phyloP scores from a whole-genome alignment of 129 eudicot genomes.

The Escallonia rubra region DNA sequence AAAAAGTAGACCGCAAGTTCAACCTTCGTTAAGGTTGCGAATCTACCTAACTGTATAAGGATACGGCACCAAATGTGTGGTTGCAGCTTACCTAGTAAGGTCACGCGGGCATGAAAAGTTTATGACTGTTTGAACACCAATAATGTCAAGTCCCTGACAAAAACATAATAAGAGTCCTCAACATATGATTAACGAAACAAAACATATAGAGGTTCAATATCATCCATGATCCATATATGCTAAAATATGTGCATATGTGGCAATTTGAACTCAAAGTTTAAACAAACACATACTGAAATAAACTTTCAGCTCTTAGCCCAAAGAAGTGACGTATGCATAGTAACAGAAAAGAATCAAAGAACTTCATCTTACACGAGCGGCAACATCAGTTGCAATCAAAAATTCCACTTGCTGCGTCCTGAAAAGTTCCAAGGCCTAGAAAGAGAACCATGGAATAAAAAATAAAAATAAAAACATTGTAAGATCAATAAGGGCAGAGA shows the following conservation, averaged over 20 bases:
- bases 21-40: background rate
- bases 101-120: constrained; percentile 92
- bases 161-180: background rate
- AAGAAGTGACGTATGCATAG: background rate
- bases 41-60: background rate
- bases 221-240: background rate
- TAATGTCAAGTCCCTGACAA: constrained; percentile 83
- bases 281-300: background rate
- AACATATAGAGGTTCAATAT: background rate
- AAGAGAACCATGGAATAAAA: background rate
- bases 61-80: background rate
- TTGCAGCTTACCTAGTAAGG: constrained; percentile 51
- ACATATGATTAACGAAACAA: too few relatives aligned
- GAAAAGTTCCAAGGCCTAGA: constrained; percentile 80
- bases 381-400: constrained; percentile 86
- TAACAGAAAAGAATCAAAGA: background rate
- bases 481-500: background rate
- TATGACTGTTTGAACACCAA: constrained; percentile 87
- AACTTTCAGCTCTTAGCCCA: background rate
- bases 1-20: background rate
- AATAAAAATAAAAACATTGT: background rate
- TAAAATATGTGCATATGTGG: background rate
- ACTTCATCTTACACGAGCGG: constrained; percentile 76
- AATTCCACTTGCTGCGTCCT: constrained; percentile 81
- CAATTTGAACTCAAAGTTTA: background rate